Base-by-base conservation (phyloP, 306 rosid genomes). In the Clitoria ternatea region DNA sequence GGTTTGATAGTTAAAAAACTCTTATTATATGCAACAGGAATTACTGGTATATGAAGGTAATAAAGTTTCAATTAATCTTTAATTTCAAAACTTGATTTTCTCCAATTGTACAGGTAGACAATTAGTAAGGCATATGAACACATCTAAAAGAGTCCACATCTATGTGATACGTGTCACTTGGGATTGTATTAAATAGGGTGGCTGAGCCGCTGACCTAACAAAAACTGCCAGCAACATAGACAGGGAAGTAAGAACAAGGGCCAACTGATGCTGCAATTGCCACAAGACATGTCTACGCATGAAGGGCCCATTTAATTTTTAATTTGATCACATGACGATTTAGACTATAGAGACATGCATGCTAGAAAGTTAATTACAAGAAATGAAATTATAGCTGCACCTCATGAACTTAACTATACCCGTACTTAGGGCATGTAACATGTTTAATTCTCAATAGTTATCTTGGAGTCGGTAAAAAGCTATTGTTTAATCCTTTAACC, bases 161-260 rank as follows among this genome's bases (percentile, higher is more conserved):
- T 43, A 12, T 43, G n/a, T 8, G 14, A 60, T 13, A 4, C 52
- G 15, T 26, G 56, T 47, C 17, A 40, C 35, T 64, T 52, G 53
- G 61, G 50, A 26, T 10, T 30, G 55, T 1, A 77, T 62, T 82
- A 70, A 82, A 64, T 70, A 44, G 74, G 76, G 9, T 20, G 61
- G 60, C 69, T 7, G 42, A 55, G 50, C 64, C 27, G 54, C 61
- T 53, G 43, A 78, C 73, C 70, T 42, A 65, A 78, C 72, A 33
- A 43, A 75, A 44, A 17, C 80, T 78, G 73, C 66, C 62, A 75
- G 43, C 74, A 74, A 70, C 65, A 61, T 78, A 80, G 83, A 45
- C 60, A 55, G n/a, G n/a, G n/a, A n/a, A n/a, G n/a, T n/a, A 48
- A 55, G 44, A 74, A 56, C 44, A 10, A 6, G 49, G 42, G 53